phyloP scores from a whole-genome alignment of 257 asterid species.

The Jacaranda mimosifolia region DNA sequence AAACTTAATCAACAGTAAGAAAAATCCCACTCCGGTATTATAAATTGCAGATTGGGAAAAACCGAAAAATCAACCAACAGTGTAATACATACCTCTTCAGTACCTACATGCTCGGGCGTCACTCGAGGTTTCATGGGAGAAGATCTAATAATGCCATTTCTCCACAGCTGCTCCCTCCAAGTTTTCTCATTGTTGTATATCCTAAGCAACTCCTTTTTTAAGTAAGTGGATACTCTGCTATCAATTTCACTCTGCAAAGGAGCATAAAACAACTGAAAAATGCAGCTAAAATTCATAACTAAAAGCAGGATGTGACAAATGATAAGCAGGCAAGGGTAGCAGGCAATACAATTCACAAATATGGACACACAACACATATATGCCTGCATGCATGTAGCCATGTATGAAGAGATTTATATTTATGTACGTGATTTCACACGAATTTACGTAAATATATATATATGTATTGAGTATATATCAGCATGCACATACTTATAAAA shows the following conservation, averaged over 20 bases:
- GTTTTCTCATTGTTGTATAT: constrained; percentile 68
- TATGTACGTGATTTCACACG: neutral
- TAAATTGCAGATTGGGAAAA: constrained; percentile 24
- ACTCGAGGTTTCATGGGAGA: constrained; percentile 71
- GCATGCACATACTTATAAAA: neutral
- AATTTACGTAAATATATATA: neutral
- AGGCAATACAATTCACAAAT: constrained; percentile 18
- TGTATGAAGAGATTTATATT: neutral
- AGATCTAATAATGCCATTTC: constrained; percentile 75
- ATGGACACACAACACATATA: neutral
- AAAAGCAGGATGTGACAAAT: constrained; percentile 21
- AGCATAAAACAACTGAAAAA: constrained; percentile 29
- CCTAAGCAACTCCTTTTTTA: constrained; percentile 75
- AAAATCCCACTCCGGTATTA: constrained; percentile 20
- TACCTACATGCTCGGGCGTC: constrained; percentile 77
- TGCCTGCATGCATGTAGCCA: neutral
- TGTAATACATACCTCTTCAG: constrained; percentile 74
- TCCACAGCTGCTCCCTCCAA: constrained; percentile 91
- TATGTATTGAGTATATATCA: neutral
- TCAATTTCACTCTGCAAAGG: constrained; percentile 70
- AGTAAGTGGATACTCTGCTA: constrained; percentile 65
- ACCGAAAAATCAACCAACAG: constrained; percentile 23
- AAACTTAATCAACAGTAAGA: constrained; percentile 39
- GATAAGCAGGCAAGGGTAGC: constrained; percentile 12
- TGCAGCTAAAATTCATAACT: constrained; percentile 22